Percentiles rank a stretch among this genome's conserved stretches.
Conservation (phyloP, 202 grass and related monocot species). For the Brachypodium distachyon region DNA sequence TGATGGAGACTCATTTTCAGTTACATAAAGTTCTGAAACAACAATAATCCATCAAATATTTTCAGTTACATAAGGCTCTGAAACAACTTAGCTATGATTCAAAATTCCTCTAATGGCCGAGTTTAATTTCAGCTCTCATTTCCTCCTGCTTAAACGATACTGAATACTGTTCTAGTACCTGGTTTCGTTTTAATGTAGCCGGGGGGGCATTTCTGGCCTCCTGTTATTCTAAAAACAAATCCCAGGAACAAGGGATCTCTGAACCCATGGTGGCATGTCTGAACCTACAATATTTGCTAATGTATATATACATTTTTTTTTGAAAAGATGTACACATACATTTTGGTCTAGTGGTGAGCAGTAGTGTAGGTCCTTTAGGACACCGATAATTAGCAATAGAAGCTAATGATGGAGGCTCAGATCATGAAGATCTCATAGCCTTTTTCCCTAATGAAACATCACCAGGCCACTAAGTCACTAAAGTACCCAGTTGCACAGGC, state of each 20-base stretch:
- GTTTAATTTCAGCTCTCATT: too few relatives aligned
- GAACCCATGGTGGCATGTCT: too few relatives aligned
- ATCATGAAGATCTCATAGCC: constrained; percentile 12
- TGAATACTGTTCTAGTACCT: background rate
- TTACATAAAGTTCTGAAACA: background rate
- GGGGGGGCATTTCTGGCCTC: too few relatives aligned
- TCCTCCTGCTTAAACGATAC: background rate
- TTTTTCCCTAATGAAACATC: constrained; percentile 7
- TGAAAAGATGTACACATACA: too few relatives aligned
- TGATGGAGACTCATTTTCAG: background rate
- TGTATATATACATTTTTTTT: too few relatives aligned
- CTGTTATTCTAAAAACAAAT: too few relatives aligned
- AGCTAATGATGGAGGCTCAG: constrained; percentile 9
- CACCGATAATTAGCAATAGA: background rate
- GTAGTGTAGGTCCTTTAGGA: background rate
- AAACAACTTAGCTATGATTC: too few relatives aligned
- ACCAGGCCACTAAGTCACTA: too few relatives aligned
- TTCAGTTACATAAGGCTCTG: too few relatives aligned
- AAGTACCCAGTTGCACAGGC: background rate
- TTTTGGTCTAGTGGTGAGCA: background rate
- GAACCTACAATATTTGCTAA: background rate
- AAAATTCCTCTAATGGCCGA: too few relatives aligned
- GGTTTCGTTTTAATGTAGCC: too few relatives aligned
- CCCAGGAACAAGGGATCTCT: background rate
- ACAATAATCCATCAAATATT: background rate